Conservation (phyloP, 768 basidiomycete species). For the Lactarius pseudohatsudake region DNA sequence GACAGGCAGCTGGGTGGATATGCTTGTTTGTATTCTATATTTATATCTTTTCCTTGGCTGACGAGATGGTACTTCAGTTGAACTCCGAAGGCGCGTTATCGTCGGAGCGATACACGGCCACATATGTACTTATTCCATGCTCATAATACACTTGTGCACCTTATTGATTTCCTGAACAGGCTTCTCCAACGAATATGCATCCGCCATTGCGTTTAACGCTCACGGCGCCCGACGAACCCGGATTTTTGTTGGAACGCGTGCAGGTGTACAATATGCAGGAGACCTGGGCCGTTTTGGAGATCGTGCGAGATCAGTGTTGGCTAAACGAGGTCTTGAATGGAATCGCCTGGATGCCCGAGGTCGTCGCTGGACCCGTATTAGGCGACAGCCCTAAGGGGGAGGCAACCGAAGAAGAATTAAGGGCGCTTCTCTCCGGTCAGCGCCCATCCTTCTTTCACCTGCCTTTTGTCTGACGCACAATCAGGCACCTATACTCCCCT, state of each 20-base stretch:
- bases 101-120: conserved; percentile 63
- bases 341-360: conserved; percentile 64
- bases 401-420: conserved; percentile 53
- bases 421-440: conserved; percentile 64
- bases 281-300: conserved; percentile 75
- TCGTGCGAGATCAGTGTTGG: conserved; percentile 85
- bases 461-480: neutral
- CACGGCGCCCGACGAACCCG: conserved; percentile 69
- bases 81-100: conserved; percentile 48
- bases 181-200: conserved; percentile 62
- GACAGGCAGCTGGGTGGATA: conserved; percentile 62
- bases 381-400: conserved; percentile 36
- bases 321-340: conserved; percentile 66
- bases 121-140: conserved; percentile 52
- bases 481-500: conserved; percentile 54
- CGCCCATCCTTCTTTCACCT: conserved; percentile 19
- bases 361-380: conserved; percentile 33
- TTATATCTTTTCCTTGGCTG: neutral
- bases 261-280: conserved; percentile 72
- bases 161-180: conserved; percentile 40
- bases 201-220: conserved; percentile 70
- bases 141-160: neutral
- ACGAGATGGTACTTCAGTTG: conserved; percentile 41
- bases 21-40: conserved; percentile 43
- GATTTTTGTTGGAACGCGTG: conserved; percentile 67